Percentiles rank a stretch among this genome's conserved stretches.
phyloP scores from a whole-genome alignment of 169 alveolate species.

The Plasmodium berghei region DNA sequence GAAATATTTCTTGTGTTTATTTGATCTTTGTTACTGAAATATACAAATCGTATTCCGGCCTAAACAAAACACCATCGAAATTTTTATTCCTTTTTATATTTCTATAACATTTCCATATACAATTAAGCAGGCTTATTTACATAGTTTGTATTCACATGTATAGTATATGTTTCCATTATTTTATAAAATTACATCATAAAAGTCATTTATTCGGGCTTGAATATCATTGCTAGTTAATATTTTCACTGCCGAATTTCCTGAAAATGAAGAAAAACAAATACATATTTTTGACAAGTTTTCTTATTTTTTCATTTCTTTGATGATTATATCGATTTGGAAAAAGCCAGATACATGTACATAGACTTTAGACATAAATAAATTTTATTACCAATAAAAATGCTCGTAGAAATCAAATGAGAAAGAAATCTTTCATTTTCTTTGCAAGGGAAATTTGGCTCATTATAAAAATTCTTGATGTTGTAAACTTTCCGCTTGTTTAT shows the following conservation, averaged over 20 bases:
- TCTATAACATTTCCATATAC: too few relatives aligned
- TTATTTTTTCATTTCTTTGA: neutral
- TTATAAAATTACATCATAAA: conserved; percentile 24
- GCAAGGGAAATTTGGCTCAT: conserved; percentile 31
- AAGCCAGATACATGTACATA: neutral
- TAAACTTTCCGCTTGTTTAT: conserved; percentile 48
- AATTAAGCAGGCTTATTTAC: too few relatives aligned
- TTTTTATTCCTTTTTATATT: too few relatives aligned
- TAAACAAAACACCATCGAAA: neutral
- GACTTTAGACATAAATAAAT: neutral
- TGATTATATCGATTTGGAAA: neutral
- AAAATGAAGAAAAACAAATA: neutral
- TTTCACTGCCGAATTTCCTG: conserved; percentile 72
- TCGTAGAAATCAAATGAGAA: conserved; percentile 49
- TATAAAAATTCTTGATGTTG: conserved; percentile 32
- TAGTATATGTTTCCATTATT: neutral
- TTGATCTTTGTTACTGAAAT: conserved; percentile 84
- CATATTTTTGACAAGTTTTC: neutral
- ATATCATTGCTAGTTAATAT: conserved; percentile 52
- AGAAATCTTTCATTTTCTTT: conserved; percentile 54
- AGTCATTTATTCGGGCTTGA: conserved; percentile 51
- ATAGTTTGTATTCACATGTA: too few relatives aligned
- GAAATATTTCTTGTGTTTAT: conserved; percentile 82
- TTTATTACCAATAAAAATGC: conserved; percentile 47
- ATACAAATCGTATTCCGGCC: conserved; percentile 86